phyloP scores from a whole-genome alignment of 495 filamentous ascomycete genomes.

The Cudoniella acicularis region DNA sequence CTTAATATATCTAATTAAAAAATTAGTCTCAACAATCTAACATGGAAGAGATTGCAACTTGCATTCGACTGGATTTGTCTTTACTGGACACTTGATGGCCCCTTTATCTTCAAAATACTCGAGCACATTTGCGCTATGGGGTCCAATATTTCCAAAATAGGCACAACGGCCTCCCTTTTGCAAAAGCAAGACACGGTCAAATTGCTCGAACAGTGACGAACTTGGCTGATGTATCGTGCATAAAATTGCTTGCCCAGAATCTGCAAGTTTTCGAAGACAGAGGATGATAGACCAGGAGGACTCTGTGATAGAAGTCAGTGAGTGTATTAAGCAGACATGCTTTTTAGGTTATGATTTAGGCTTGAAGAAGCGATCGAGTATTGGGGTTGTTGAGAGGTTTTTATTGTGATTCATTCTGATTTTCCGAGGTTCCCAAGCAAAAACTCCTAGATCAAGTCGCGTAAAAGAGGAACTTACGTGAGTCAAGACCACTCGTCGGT shows the following conservation, averaged over 20 bases:
- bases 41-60: conserved; percentile 57
- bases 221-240: conserved; percentile 91
- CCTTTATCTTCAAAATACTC: conserved; percentile 63
- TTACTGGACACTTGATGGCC: conserved; percentile 48
- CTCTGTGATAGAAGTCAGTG: conserved; percentile 40
- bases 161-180: conserved; percentile 32
- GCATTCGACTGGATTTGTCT: conserved; percentile 61
- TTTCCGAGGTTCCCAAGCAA: too few relatives aligned
- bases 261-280: conserved; percentile 73
- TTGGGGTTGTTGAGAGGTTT: too few relatives aligned
- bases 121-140: conserved; percentile 51
- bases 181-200: conserved; percentile 64
- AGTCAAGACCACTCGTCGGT: conserved; percentile 78
- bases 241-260: conserved; percentile 77
- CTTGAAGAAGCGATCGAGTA: too few relatives aligned
- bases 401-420: too few relatives aligned
- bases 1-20: conserved; percentile 36
- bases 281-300: conserved; percentile 78
- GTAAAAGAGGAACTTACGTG: conserved; percentile 73
- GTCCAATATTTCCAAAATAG: conserved; percentile 34
- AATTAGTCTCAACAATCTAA: conserved; percentile 66
- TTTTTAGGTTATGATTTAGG: too few relatives aligned
- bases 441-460: too few relatives aligned
- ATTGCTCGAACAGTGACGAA: conserved; percentile 48
- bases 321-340: too few relatives aligned